Percentiles rank a stretch among this genome's conserved stretches.
Evolutionary conservation across 169 alveolate species (phyloP).

Genomic region (Eimeria acervulina): DNA sequence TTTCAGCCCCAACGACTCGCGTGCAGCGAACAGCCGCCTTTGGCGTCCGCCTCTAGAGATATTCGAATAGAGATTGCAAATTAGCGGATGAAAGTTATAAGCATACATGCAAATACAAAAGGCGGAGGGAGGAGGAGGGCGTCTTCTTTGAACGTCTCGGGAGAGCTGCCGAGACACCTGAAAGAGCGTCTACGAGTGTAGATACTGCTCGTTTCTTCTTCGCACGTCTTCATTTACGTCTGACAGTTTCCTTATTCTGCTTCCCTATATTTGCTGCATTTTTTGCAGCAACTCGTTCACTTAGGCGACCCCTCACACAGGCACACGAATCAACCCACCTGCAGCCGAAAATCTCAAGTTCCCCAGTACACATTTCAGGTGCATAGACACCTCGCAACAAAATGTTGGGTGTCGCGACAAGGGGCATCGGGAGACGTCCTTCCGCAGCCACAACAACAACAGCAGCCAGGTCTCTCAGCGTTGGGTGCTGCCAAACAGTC

Average conservation of each 20-base stretch:
- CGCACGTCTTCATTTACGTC: background rate
- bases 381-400: background rate
- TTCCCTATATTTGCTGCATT: background rate
- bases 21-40: background rate
- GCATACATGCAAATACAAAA: background rate
- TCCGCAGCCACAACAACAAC: conserved; percentile 19
- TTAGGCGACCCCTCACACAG: no score
- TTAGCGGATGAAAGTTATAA: background rate
- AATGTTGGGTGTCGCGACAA: conserved; percentile 15
- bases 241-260: background rate
- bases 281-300: background rate
- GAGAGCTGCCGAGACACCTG: background rate
- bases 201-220: background rate
- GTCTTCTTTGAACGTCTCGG: background rate
- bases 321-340: no score
- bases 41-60: background rate
- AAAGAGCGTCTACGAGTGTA: background rate
- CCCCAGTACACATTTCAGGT: background rate
- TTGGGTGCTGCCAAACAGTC: background rate
- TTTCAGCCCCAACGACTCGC: conserved; percentile 11
- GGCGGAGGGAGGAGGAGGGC: background rate
- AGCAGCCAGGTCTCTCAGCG: conserved; percentile 7
- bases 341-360: no score
- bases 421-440: conserved; percentile 34
- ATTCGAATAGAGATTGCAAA: background rate